Percentiles rank a stretch among this genome's conserved stretches.
Evolutionary conservation across 805 yeast species (phyloP).

Genomic region (Candida glaebosa): DNA sequence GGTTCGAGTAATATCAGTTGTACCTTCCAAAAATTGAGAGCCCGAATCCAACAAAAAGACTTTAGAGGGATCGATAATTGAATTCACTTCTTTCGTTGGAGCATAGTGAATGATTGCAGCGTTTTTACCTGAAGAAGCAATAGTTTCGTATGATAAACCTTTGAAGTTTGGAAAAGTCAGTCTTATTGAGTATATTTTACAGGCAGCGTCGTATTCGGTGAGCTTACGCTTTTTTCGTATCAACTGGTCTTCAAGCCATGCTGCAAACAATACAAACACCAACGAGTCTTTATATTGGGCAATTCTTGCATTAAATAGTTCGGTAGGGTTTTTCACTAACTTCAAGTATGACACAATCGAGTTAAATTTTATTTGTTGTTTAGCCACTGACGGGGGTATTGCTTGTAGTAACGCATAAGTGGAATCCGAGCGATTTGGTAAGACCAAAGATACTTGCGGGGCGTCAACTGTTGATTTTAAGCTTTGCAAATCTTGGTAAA

Average conservation of each 20-base stretch:
- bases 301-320: slow-evolving; percentile 62
- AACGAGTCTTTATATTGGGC: slow-evolving; percentile 87
- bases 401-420: slow-evolving; percentile 29
- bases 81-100: slow-evolving; percentile 56
- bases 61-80: slow-evolving; percentile 60
- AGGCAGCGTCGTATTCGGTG: slow-evolving; percentile 65
- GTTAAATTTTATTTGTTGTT: slow-evolving; percentile 19
- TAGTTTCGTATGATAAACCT: slow-evolving; percentile 73
- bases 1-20: slow-evolving; percentile 94
- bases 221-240: slow-evolving; percentile 37
- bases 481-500: slow-evolving; percentile 53
- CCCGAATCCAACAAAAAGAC: slow-evolving; percentile 87
- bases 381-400: slow-evolving; percentile 28
- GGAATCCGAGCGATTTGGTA: slow-evolving; percentile 29
- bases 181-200: slow-evolving; percentile 55
- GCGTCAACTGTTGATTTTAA: slow-evolving; percentile 18
- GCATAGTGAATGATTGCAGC: slow-evolving; percentile 75
- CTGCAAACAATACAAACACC: slow-evolving; percentile 66
- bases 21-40: slow-evolving; percentile 88
- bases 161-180: slow-evolving; percentile 50
- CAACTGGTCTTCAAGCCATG: slow-evolving; percentile 73
- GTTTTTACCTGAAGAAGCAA: slow-evolving; percentile 72
- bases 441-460: slow-evolving; percentile 19
- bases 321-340: slow-evolving; percentile 70
- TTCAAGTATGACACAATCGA: slow-evolving; percentile 51